phyloP scores from a whole-genome alignment of 2,329 filamentous ascomycete species.

The Cladosporium colombiae region DNA sequence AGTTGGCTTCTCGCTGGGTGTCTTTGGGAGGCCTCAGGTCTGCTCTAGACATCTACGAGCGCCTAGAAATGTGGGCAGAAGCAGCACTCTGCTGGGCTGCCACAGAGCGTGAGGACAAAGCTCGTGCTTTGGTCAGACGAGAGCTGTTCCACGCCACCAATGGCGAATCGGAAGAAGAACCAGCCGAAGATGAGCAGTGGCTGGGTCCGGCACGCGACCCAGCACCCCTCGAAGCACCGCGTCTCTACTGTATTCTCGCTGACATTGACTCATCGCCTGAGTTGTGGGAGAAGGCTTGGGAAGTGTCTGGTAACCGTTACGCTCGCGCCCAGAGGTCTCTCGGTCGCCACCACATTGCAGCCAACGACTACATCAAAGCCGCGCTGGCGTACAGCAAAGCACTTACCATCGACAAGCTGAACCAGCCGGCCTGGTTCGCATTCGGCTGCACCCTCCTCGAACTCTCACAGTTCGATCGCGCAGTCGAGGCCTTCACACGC shows the following conservation, averaged over 20 bases:
- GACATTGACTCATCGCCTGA: slow-evolving; percentile 75
- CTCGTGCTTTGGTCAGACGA: slow-evolving; percentile 71
- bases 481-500: slow-evolving; percentile 79
- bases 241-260: slow-evolving; percentile 89
- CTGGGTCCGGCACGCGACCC: slow-evolving; percentile 70
- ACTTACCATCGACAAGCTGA: slow-evolving; percentile 76
- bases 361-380: slow-evolving; percentile 67
- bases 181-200: slow-evolving; percentile 50
- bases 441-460: slow-evolving; percentile 86
- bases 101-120: slow-evolving; percentile 80
- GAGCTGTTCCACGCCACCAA: slow-evolving; percentile 72
- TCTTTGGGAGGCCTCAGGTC: slow-evolving; percentile 82
- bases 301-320: slow-evolving; percentile 76
- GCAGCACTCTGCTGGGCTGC: slow-evolving; percentile 85
- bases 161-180: slow-evolving; percentile 40
- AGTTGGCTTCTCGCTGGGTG: slow-evolving; percentile 91
- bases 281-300: slow-evolving; percentile 86
- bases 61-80: slow-evolving; percentile 91
- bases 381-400: slow-evolving; percentile 77
- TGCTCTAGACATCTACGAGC: slow-evolving; percentile 93
- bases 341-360: slow-evolving; percentile 72
- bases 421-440: slow-evolving; percentile 83
- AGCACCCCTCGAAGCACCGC: slow-evolving; percentile 76
- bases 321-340: slow-evolving; percentile 85
- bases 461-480: slow-evolving; percentile 72